Conservation (phyloP, 2,329 filamentous ascomycete species). For the Aspergillus awamori region DNA sequence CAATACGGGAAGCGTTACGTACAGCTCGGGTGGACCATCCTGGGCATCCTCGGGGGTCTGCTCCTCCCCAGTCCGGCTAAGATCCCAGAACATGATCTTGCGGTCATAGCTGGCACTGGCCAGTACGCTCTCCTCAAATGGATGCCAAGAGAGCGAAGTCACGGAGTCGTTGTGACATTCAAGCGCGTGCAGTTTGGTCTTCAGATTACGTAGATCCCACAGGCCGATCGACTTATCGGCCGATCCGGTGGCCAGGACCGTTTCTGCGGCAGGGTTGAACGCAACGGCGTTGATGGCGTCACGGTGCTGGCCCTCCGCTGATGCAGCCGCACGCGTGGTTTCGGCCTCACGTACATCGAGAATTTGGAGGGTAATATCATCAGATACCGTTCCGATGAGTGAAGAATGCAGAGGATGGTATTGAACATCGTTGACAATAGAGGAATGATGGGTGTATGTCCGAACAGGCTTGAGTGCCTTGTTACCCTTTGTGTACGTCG, state of each 20-base stretch:
- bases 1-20: conserved; percentile 46
- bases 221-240: conserved; percentile 93
- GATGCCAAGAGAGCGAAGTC: conserved; percentile 93
- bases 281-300: conserved; percentile 96
- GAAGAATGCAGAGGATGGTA: conserved; percentile 84
- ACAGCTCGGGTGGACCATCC: conserved; percentile 93
- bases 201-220: conserved; percentile 92
- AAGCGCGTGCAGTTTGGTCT: conserved; percentile 84
- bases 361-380: conserved; percentile 91
- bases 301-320: conserved; percentile 73
- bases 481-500: conserved; percentile 69
- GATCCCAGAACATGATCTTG: conserved; percentile 94
- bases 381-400: conserved; percentile 90
- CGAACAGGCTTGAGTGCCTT: conserved; percentile 70
- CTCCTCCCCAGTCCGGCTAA: conserved; percentile 88
- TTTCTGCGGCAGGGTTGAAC: conserved; percentile 91
- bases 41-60: conserved; percentile 93
- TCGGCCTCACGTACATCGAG: conserved; percentile 76
- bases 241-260: conserved; percentile 86
- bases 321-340: conserved; percentile 68
- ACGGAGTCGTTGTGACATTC: conserved; percentile 88
- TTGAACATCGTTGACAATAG: conserved; percentile 96
- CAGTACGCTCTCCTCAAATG: conserved; percentile 82
- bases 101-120: conserved; percentile 92
- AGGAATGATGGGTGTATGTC: conserved; percentile 82